Conservation (phyloP, 2,329 filamentous ascomycete species). For the Neonectria hederae region DNA sequence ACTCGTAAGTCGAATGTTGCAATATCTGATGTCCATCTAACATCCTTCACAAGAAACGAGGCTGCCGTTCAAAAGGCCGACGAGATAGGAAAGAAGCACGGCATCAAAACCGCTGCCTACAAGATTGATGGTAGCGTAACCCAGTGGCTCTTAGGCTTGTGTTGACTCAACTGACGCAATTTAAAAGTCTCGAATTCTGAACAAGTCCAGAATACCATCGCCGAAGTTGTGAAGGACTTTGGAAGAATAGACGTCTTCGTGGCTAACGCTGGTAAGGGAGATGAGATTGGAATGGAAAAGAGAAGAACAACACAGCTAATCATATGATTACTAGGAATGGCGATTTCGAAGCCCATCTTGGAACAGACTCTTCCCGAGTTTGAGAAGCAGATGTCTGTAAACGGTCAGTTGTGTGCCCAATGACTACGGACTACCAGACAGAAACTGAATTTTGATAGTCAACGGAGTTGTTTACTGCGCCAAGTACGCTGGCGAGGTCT, state of each 20-base stretch:
- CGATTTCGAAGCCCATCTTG: slow-evolving; percentile 63
- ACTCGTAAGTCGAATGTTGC: slow-evolving; percentile 35
- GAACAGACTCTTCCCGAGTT: slow-evolving; percentile 64
- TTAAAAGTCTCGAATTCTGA: slow-evolving; percentile 52
- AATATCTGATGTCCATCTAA: background rate
- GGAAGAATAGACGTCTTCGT: slow-evolving; percentile 41
- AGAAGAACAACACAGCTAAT: slow-evolving; percentile 56
- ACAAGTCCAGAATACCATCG: slow-evolving; percentile 31
- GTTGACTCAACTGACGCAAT: background rate
- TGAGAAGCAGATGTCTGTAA: slow-evolving; percentile 60
- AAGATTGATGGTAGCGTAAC: slow-evolving; percentile 51
- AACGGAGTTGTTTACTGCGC: slow-evolving; percentile 56
- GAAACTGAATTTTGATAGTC: slow-evolving; percentile 30
- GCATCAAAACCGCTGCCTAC: slow-evolving; percentile 52
- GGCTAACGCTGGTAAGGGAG: slow-evolving; percentile 43
- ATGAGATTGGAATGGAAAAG: slow-evolving; percentile 13
- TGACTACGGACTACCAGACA: fast-evolving
- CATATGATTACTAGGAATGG: slow-evolving; percentile 50
- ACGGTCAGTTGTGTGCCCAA: slow-evolving; percentile 49
- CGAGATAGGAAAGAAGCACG: slow-evolving; percentile 45
- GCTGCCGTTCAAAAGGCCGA: slow-evolving; percentile 50
- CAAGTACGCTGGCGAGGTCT: slow-evolving; percentile 53
- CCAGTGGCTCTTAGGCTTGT: background rate
- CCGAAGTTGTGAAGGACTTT: slow-evolving; percentile 36
- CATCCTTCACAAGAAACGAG: slow-evolving; percentile 36